Evolutionary conservation across 768 basidiomycete genomes (phyloP).

Genomic region (Pleurotus pulmonarius): DNA sequence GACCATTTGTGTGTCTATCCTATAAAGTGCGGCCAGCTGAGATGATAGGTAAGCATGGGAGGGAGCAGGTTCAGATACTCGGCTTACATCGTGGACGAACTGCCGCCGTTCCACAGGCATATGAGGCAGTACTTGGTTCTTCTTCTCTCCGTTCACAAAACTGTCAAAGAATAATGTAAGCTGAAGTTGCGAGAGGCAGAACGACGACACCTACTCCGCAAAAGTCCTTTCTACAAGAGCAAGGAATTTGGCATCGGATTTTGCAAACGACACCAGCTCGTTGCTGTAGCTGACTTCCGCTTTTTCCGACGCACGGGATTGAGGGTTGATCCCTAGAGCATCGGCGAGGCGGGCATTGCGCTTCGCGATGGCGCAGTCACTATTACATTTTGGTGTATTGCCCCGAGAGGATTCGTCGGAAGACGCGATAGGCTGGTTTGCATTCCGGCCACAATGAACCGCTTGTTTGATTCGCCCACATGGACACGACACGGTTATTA

Average conservation of each 20-base stretch:
- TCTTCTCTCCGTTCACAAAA: constrained; percentile 67
- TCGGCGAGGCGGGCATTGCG: constrained; percentile 88
- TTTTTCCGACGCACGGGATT: constrained; percentile 32
- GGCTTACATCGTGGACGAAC: constrained; percentile 74
- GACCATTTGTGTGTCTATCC: constrained; percentile 81
- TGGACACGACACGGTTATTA: constrained; percentile 68
- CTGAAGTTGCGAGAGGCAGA: no score
- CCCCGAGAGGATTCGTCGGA: constrained; percentile 20
- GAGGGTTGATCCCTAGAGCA: constrained; percentile 79
- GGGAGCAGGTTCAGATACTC: background rate
- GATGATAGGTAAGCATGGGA: constrained; percentile 7
- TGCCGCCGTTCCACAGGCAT: constrained; percentile 79
- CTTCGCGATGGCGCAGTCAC: constrained; percentile 80
- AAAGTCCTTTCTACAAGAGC: constrained; percentile 77
- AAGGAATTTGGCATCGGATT: constrained; percentile 63
- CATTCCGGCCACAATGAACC: constrained; percentile 64
- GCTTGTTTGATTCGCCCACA: constrained; percentile 81
- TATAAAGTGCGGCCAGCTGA: constrained; percentile 74
- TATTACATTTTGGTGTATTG: constrained; percentile 61
- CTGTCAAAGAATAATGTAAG: constrained; percentile 25
- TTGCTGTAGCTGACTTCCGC: constrained; percentile 50
- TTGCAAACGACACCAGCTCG: constrained; percentile 61
- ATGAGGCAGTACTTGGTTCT: constrained; percentile 69
- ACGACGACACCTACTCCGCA: constrained; percentile 55
- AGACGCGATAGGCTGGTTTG: constrained; percentile 39